Percentiles rank a stretch among this genome's conserved stretches.
Evolutionary conservation across 805 yeast species (phyloP).

Genomic region (Lachancea lanzarotensis): DNA sequence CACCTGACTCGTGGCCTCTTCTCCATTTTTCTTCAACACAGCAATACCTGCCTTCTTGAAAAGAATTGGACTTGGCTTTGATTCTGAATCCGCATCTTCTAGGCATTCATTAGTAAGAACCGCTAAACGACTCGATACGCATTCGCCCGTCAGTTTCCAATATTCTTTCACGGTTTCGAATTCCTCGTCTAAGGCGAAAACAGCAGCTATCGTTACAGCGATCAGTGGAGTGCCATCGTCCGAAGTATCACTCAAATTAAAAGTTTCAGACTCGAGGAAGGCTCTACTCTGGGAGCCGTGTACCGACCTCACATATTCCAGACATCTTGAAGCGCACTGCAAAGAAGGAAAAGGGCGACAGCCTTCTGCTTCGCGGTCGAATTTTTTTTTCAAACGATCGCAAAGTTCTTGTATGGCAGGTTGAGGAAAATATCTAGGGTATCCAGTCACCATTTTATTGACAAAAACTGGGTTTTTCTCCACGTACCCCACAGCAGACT

Average conservation of each 20-base stretch:
- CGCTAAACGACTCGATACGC: constrained; percentile 16
- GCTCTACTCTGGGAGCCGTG: constrained; percentile 11
- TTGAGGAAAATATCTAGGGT: constrained; percentile 77
- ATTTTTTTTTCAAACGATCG: constrained; percentile 48
- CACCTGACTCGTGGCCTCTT: constrained; percentile 9
- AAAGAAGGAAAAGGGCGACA: constrained; percentile 67
- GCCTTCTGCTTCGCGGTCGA: constrained; percentile 65
- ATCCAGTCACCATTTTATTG: constrained; percentile 72
- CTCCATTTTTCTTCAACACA: background rate
- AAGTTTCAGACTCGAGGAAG: constrained; percentile 11
- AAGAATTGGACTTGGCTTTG: background rate
- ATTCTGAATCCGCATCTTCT: background rate
- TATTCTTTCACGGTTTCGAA: constrained; percentile 65
- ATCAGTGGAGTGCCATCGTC: constrained; percentile 37
- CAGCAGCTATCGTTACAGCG: constrained; percentile 55
- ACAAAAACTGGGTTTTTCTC: constrained; percentile 81
- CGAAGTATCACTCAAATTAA: constrained; percentile 44
- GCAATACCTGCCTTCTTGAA: background rate
- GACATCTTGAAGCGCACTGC: constrained; percentile 63
- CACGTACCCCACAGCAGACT: constrained; percentile 81
- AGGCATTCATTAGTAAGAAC: background rate
- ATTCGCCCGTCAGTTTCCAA: constrained; percentile 54
- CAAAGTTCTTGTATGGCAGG: constrained; percentile 48
- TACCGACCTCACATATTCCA: constrained; percentile 52
- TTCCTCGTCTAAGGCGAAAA: constrained; percentile 55